Base-by-base conservation (phyloP, 2,329 filamentous ascomycete species). In the Fusarium anguioides region DNA sequence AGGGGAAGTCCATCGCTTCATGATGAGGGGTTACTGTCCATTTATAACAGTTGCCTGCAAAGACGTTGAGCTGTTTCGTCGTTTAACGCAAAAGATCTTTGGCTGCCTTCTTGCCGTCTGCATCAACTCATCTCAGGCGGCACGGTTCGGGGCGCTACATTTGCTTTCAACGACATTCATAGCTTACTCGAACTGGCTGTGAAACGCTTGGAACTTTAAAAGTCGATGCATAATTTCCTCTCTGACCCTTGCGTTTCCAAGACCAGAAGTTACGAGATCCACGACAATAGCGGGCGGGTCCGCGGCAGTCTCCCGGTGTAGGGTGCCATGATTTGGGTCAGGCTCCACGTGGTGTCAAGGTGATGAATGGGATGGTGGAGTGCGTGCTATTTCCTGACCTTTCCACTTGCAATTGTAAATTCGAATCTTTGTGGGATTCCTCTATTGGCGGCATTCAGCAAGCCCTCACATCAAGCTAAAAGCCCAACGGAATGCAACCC, bases 331-430 rank as follows among this genome's bases (percentile, higher is more conserved):
- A 50, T 69, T 70, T 73, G 60, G 70, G 68, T 62, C 59, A 62
- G 42, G 61, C 67, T 73, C 72, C 72, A 74, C 72, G 72, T 74
- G 72, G 69, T 71, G 58, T 69, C 63, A 67, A 66, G 68, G 64
- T 52, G 61, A 68, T 59, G 45, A 60, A 68, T 59, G 45, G 45
- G 66, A 54, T 59, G 59, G 67, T 69, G 67, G 70, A 71, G 69
- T 58, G 58, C 58, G 55, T 26, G 55, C 42, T 60, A 56, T 52
- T 49, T 51, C 29, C 40, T 27, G 31, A 14, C 26, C 45, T 53
- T n/a, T 52, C 18, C 15, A 29, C 27, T 36, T 35, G 27, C 27
- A 29, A 29, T 31, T 45, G 18, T 48, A 41, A 40, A 40, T 46
- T 54, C 46, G 24, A 33, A 21, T 27, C 4, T 49, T 59, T 57